Evolutionary conservation across 345 rosid species (phyloP).

Genomic region (Brassica carinata): DNA sequence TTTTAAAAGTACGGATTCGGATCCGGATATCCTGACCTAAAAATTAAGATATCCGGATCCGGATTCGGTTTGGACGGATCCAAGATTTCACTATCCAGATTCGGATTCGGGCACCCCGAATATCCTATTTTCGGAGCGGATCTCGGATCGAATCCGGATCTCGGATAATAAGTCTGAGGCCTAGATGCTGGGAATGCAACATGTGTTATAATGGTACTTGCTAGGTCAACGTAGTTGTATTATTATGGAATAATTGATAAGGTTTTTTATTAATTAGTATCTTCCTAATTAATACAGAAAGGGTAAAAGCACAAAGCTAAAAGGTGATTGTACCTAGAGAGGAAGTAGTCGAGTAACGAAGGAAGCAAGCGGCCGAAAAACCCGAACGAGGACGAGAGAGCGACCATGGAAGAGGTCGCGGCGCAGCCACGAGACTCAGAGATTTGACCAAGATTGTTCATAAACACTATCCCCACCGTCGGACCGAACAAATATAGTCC

Average conservation of each 20-base stretch:
- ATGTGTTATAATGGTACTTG: constrained; percentile 29
- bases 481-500: constrained; percentile 74
- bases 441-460: constrained; percentile 92
- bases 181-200: constrained; percentile 21
- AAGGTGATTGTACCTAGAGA: constrained; percentile 55
- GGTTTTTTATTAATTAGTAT: background rate
- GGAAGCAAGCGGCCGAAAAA: constrained; percentile 96
- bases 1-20: too few species aligned
- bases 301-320: background rate
- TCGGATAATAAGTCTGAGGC: too few species aligned
- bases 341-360: constrained; percentile 61
- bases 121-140: too few species aligned
- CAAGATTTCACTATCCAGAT: too few species aligned
- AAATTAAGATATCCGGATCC: too few species aligned
- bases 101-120: too few species aligned
- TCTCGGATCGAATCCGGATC: too few species aligned
- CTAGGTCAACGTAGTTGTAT: constrained; percentile 39
- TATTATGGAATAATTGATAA: constrained; percentile 19
- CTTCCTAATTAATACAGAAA: background rate
- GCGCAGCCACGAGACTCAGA: constrained; percentile 75
- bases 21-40: too few species aligned
- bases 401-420: constrained; percentile 57
- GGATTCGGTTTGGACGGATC: too few species aligned
- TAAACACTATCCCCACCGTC: constrained; percentile 76
- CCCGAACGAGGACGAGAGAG: constrained; percentile 77